These are phyloP conservation scores for Hemileccinum impolitum DNA, from an alignment of 768 basidiomycete species.

Conservation along the genomic window DNA sequence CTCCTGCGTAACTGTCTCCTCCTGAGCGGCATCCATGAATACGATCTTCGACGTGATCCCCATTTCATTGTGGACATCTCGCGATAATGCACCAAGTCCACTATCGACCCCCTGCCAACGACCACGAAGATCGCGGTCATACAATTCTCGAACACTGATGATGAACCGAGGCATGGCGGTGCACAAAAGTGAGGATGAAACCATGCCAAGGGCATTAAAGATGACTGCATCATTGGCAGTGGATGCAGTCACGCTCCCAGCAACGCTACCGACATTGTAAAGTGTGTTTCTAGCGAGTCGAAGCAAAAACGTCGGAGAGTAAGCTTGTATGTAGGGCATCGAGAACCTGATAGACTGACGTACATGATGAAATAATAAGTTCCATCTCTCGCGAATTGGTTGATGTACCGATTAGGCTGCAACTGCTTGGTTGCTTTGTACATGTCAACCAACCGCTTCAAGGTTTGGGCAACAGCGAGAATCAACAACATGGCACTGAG, in stretches of 20 bases:
- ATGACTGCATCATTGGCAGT: background rate
- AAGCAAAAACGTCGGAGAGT: too few species aligned
- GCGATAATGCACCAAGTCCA: slow-evolving; percentile 6
- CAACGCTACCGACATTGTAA: background rate
- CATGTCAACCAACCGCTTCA: background rate
- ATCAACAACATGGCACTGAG: slow-evolving; percentile 4
- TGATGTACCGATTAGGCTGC: slow-evolving; percentile 3
- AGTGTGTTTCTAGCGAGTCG: background rate
- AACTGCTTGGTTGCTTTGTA: slow-evolving; percentile 8
- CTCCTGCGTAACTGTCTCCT: background rate
- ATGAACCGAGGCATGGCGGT: slow-evolving; percentile 15
- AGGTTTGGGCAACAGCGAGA: background rate
- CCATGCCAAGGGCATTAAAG: too few species aligned
- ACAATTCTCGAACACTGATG: slow-evolving; percentile 10
- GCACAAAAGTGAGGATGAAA: background rate
- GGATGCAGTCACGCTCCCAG: background rate
- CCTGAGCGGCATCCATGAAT: background rate
- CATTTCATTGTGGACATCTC: background rate
- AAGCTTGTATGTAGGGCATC: background rate
- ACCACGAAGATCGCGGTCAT: background rate
- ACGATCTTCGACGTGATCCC: background rate
- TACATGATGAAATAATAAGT: slow-evolving; percentile 16
- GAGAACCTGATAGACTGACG: background rate
- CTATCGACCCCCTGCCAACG: slow-evolving; percentile 7
- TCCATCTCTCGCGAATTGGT: slow-evolving; percentile 8